These are phyloP conservation scores for Populus davidiana DNA, from an alignment of 345 rosid genomes.

Conservation along the genomic window DNA sequence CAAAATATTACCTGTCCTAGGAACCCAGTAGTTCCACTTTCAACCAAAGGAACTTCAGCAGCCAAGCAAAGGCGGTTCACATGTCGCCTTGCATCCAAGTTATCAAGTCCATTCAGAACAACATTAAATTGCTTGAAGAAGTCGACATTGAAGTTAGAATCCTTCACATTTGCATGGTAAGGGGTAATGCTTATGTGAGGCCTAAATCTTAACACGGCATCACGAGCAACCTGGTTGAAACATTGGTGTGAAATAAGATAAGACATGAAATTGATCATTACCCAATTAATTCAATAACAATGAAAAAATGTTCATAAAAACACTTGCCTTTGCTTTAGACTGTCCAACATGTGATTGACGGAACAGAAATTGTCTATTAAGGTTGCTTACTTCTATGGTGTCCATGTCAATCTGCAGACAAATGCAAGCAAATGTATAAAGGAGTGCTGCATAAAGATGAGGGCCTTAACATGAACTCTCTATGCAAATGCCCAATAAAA, in stretches of 20 bases:
- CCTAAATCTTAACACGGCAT: slow-evolving; percentile 89
- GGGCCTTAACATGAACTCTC: neutral
- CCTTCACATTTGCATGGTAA: slow-evolving; percentile 91
- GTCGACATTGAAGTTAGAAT: slow-evolving; percentile 73
- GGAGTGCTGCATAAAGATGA: neutral
- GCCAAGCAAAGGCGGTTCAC: slow-evolving; percentile 99
- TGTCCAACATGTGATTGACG: slow-evolving; percentile 93
- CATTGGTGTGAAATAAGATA: slow-evolving; percentile 1
- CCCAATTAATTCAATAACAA: neutral
- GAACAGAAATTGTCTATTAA: slow-evolving; percentile 91
- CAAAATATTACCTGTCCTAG: slow-evolving; percentile 79
- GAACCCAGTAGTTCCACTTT: slow-evolving; percentile 99
- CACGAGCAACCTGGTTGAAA: slow-evolving; percentile 81
- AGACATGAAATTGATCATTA: neutral
- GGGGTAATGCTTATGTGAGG: slow-evolving; percentile 76
- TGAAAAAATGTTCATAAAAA: neutral
- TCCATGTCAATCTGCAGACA: slow-evolving; percentile 94
- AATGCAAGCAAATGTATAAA: slow-evolving; percentile 1
- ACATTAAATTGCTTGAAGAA: slow-evolving; percentile 92
- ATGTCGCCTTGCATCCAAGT: slow-evolving; percentile 93
- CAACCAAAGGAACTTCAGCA: slow-evolving; percentile 91
- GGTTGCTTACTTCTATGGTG: slow-evolving; percentile 97
- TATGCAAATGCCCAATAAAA: neutral
- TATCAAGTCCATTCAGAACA: slow-evolving; percentile 95
- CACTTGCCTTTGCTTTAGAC: slow-evolving; percentile 87